Evolutionary conservation across 2,329 filamentous ascomycete genomes (phyloP).

Genomic region (Trichoderma koningiopsis): DNA sequence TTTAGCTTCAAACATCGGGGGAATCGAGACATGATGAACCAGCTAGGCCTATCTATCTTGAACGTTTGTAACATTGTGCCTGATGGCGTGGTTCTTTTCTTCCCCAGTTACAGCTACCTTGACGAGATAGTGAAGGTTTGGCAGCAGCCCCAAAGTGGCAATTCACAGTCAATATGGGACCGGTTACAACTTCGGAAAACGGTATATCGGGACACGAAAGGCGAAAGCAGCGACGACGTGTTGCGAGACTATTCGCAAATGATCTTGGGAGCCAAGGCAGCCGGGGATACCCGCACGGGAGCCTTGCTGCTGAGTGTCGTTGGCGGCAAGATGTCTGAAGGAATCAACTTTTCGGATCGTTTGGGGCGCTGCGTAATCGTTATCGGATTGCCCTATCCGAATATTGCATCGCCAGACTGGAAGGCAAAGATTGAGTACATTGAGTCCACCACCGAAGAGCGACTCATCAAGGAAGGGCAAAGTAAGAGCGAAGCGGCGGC

Average conservation of each 20-base stretch:
- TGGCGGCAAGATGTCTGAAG: constrained; percentile 92
- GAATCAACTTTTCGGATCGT: constrained; percentile 94
- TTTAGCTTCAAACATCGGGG: constrained; percentile 83
- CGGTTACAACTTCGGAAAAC: constrained; percentile 60
- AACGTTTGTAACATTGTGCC: constrained; percentile 74
- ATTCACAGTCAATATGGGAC: constrained; percentile 57
- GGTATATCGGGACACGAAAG: constrained; percentile 62
- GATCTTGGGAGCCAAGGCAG: constrained; percentile 54
- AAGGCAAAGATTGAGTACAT: constrained; percentile 88
- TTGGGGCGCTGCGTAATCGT: constrained; percentile 88
- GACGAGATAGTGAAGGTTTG: constrained; percentile 69
- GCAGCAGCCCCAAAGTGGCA: constrained; percentile 46
- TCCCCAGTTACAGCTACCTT: constrained; percentile 91
- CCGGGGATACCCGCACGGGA: constrained; percentile 49
- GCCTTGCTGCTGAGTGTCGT: constrained; percentile 88
- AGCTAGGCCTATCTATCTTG: constrained; percentile 73
- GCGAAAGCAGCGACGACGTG: constrained; percentile 65
- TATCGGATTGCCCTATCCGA: constrained; percentile 92
- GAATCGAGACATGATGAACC: constrained; percentile 67
- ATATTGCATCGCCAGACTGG: constrained; percentile 87
- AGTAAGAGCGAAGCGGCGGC: constrained; percentile 32
- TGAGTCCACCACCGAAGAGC: constrained; percentile 58
- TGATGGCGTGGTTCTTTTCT: constrained; percentile 91
- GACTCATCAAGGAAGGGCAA: constrained; percentile 35
- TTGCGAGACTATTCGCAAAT: constrained; percentile 72